Conservation (phyloP, 2,329 filamentous ascomycete species). For the Beauveria asiatica region DNA sequence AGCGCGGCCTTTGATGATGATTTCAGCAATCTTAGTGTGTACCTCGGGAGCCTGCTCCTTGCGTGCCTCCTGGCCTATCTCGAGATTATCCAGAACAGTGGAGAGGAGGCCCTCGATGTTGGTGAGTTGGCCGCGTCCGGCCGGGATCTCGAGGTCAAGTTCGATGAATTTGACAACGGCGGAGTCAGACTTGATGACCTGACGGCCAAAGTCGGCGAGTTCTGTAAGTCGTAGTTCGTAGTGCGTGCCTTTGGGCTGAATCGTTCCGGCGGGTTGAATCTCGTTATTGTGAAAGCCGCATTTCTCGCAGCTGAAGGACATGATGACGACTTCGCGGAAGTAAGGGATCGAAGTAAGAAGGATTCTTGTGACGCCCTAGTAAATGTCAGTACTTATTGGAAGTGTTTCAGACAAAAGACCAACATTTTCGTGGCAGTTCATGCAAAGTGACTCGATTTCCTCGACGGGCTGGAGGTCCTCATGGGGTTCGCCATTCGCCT, state of each 20-base stretch:
- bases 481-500: slow-evolving; percentile 25
- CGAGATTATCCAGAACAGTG: slow-evolving; percentile 71
- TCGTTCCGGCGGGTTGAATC: slow-evolving; percentile 83
- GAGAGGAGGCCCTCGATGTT: slow-evolving; percentile 85
- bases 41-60: slow-evolving; percentile 72
- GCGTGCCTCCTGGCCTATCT: slow-evolving; percentile 71
- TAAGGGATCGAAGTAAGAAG: slow-evolving; percentile 90
- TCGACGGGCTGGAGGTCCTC: slow-evolving; percentile 52
- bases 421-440: slow-evolving; percentile 78
- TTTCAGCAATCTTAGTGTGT: slow-evolving; percentile 64
- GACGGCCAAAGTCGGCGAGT: slow-evolving; percentile 67
- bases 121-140: slow-evolving; percentile 82
- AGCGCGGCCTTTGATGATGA: slow-evolving; percentile 64
- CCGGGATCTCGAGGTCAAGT: slow-evolving; percentile 85
- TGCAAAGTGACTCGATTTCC: slow-evolving; percentile 71
- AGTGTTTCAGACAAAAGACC: slow-evolving; percentile 16
- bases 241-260: slow-evolving; percentile 79
- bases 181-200: slow-evolving; percentile 87
- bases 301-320: slow-evolving; percentile 90
- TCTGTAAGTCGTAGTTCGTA: slow-evolving; percentile 74
- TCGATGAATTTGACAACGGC: slow-evolving; percentile 83
- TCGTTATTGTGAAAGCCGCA: slow-evolving; percentile 89
- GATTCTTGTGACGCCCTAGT: slow-evolving; percentile 71
- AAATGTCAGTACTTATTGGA: slow-evolving; percentile 13
- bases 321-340: slow-evolving; percentile 95